Conservation (phyloP, 805 yeast genomes). For the Ogataea methanolica region DNA sequence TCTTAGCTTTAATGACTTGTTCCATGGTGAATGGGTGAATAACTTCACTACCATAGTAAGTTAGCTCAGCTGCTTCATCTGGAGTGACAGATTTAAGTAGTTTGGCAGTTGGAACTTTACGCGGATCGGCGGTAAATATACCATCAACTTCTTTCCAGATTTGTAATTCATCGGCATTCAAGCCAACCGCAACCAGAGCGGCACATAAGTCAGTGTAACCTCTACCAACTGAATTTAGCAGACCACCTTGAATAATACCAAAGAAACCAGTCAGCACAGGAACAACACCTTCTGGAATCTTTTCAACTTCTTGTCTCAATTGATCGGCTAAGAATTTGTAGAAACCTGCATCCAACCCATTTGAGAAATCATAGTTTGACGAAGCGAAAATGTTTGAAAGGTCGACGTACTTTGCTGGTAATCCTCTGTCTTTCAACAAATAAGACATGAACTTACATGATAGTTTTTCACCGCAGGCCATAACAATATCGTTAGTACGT, state of each 20-base stretch:
- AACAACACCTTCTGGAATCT: constrained; percentile 39
- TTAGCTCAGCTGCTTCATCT: constrained; percentile 97
- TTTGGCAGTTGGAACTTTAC: constrained; percentile 89
- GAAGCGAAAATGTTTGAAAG: constrained; percentile 64
- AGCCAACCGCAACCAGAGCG: constrained; percentile 90
- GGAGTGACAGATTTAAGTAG: constrained; percentile 87
- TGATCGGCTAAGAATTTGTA: constrained; percentile 51
- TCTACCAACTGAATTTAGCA: constrained; percentile 88
- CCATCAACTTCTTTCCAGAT: constrained; percentile 99
- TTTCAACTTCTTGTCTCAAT: constrained; percentile 46
- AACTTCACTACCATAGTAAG: constrained; percentile 96
- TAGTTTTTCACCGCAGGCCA: constrained; percentile 92
- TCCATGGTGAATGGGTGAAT: constrained; percentile 99
- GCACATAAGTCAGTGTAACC: constrained; percentile 99
- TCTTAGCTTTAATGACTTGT: constrained; percentile 92
- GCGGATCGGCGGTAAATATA: constrained; percentile 96
- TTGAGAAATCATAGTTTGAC: constrained; percentile 44
- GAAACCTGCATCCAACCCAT: constrained; percentile 64
- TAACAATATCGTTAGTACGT: constrained; percentile 81
- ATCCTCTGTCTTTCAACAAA: constrained; percentile 77
- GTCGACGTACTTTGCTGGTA: constrained; percentile 74
- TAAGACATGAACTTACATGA: constrained; percentile 88
- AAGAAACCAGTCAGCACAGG: constrained; percentile 97
- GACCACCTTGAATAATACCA: constrained; percentile 94
- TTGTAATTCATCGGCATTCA: constrained; percentile 88